Percentiles rank a stretch among this genome's conserved stretches.
Evolutionary conservation across 768 basidiomycete species (phyloP).

Genomic region (Tylopilus balloui): DNA sequence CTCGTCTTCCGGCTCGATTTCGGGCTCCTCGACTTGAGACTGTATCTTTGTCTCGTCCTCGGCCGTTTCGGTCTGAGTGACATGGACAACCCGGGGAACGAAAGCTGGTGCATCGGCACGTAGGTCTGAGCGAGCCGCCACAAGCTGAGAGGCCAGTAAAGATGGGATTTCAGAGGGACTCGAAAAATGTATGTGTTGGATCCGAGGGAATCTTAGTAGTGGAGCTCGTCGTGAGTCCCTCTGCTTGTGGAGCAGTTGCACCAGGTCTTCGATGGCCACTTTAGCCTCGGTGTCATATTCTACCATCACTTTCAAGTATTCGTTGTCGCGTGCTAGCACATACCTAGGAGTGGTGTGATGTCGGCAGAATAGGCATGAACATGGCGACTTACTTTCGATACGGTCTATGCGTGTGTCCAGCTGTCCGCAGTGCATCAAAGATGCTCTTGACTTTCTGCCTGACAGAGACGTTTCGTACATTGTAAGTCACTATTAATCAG

Average conservation of each 20-base stretch:
- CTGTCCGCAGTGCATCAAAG: constrained; percentile 7
- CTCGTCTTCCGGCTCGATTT: constrained; percentile 1
- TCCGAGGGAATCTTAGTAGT: constrained; percentile 7
- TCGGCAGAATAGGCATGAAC: not conserved
- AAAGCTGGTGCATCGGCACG: constrained; percentile 16
- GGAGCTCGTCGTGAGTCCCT: not conserved
- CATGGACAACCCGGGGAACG: constrained; percentile 6
- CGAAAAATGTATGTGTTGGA: constrained; percentile 32
- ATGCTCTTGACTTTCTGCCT: constrained; percentile 4
- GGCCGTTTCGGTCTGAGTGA: not conserved
- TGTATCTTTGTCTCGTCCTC: not conserved
- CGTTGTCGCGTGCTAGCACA: not conserved
- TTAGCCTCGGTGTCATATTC: constrained; percentile 7
- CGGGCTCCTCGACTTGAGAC: not conserved
- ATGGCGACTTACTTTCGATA: constrained; percentile 6
- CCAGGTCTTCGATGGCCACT: constrained; percentile 19
- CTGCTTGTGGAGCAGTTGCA: constrained; percentile 22
- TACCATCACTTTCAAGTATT: constrained; percentile 13
- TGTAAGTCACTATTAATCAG: constrained; percentile 25
- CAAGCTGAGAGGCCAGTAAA: constrained; percentile 21
- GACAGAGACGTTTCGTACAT: constrained; percentile 7
- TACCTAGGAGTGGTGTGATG: not conserved
- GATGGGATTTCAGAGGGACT: constrained; percentile 28
- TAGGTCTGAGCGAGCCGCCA: constrained; percentile 12
- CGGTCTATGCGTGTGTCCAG: not conserved